These are phyloP conservation scores for Leptographium flavum DNA, from an alignment of 2,329 filamentous ascomycete species.

Conservation along the genomic window DNA sequence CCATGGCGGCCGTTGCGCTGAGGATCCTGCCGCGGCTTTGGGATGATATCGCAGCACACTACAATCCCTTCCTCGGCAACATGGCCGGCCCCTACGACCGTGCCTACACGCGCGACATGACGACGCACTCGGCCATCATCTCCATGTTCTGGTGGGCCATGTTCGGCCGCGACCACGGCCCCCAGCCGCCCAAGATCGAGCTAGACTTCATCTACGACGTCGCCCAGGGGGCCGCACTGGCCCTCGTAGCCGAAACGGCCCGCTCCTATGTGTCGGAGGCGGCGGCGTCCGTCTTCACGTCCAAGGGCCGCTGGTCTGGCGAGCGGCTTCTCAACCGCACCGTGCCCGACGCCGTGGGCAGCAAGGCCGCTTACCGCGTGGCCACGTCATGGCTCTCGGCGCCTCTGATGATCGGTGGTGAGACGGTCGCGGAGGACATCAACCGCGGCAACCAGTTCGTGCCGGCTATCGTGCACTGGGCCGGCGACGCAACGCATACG, in stretches of 20 bases:
- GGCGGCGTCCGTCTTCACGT: too few relatives aligned
- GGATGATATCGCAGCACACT: too few relatives aligned
- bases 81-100: conserved; percentile 52
- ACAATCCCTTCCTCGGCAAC: conserved; percentile 44
- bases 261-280: too few relatives aligned
- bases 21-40: too few relatives aligned
- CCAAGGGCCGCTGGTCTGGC: too few relatives aligned
- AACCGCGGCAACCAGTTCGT: conserved; percentile 38
- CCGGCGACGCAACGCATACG: conserved; percentile 12
- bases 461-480: conserved; percentile 47
- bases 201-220: conserved; percentile 47
- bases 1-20: conserved; percentile 36
- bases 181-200: neutral
- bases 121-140: conserved; percentile 43
- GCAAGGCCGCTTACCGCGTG: too few relatives aligned
- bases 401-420: conserved; percentile 44
- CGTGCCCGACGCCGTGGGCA: too few relatives aligned
- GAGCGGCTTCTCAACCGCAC: too few relatives aligned
- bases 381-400: conserved; percentile 44
- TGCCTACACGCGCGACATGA: conserved; percentile 50
- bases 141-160: conserved; percentile 44
- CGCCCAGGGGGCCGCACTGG: conserved; percentile 40
- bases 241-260: conserved; percentile 36
- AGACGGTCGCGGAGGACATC: conserved; percentile 41
- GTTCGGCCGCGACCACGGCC: conserved; percentile 30